Percentiles rank a stretch among this genome's conserved stretches.
Conservation (phyloP, 2,329 filamentous ascomycete species). For the Capronia epimyces region DNA sequence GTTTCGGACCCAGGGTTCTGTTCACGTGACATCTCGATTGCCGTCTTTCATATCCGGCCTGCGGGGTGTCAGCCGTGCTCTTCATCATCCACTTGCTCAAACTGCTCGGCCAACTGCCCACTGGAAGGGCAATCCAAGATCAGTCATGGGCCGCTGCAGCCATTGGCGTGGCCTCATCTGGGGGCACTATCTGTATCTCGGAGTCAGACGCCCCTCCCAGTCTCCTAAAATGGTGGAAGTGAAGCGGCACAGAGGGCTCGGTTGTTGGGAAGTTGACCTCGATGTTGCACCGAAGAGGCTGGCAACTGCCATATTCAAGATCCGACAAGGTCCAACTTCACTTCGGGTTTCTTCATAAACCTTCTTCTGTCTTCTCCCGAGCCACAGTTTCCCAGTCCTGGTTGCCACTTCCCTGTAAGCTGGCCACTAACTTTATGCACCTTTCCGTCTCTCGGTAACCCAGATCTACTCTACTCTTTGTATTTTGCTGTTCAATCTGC, state of each 20-base stretch:
- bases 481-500: neutral
- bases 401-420: neutral
- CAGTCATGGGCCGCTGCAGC: neutral
- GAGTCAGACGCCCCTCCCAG: no score
- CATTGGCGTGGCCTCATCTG: neutral
- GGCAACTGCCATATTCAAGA: constrained; percentile 15
- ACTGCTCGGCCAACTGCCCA: neutral
- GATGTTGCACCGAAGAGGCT: neutral
- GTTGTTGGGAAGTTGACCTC: constrained; percentile 3
- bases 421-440: neutral
- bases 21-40: constrained; percentile 13
- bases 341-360: constrained; percentile 1
- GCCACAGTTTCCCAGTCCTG: neutral
- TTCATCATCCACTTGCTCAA: no score
- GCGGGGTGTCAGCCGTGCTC: constrained; percentile 12
- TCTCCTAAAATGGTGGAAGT: neutral
- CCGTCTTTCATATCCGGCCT: constrained; percentile 13
- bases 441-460: neutral
- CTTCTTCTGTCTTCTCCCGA: neutral
- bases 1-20: neutral
- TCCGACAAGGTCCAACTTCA: constrained; percentile 4
- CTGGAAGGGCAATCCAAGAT: neutral
- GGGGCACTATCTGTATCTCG: neutral
- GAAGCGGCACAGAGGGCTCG: constrained; percentile 12
- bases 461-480: neutral